Conservation (phyloP, 805 yeast species). For the Metschnikowia aberdeeniae region DNA sequence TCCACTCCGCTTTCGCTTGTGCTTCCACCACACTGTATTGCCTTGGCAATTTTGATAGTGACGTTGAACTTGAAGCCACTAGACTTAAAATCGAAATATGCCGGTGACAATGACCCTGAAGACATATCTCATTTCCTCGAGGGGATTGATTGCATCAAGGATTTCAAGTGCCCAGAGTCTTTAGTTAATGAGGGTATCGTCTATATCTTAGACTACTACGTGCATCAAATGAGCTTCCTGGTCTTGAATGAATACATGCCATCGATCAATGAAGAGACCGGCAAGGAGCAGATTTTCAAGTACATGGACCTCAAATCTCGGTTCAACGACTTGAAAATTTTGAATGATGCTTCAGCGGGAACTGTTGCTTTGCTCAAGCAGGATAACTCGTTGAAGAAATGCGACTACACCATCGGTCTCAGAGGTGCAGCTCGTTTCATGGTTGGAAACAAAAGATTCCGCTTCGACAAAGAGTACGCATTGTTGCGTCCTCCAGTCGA, state of each 20-base stretch:
- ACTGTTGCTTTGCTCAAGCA: constrained; percentile 26
- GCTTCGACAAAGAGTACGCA: constrained; percentile 39
- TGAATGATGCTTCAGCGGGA: constrained; percentile 28
- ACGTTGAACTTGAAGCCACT: constrained; percentile 48
- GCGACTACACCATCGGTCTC: constrained; percentile 37
- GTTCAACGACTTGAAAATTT: constrained; percentile 36
- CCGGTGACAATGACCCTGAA: constrained; percentile 11
- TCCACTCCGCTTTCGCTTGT: constrained; percentile 65
- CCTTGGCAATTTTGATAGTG: constrained; percentile 62
- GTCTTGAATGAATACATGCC: constrained; percentile 45
- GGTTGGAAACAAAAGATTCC: constrained; percentile 44
- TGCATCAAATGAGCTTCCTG: constrained; percentile 51
- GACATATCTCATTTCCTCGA: constrained; percentile 26
- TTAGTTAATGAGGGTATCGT: constrained; percentile 50
- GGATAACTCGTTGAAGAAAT: constrained; percentile 47
- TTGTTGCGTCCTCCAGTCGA: constrained; percentile 12
- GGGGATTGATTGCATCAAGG: constrained; percentile 29
- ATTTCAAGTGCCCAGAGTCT: constrained; percentile 40
- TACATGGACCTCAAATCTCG: constrained; percentile 42
- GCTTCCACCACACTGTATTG: constrained; percentile 72
- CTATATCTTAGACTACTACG: constrained; percentile 57
- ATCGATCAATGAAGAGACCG: constrained; percentile 27
- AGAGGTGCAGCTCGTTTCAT: constrained; percentile 50
- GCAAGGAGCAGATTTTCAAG: constrained; percentile 46
- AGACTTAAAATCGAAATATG: constrained; percentile 24